Conservation (phyloP, 768 basidiomycete species). For the Mycena albidolilacea region DNA sequence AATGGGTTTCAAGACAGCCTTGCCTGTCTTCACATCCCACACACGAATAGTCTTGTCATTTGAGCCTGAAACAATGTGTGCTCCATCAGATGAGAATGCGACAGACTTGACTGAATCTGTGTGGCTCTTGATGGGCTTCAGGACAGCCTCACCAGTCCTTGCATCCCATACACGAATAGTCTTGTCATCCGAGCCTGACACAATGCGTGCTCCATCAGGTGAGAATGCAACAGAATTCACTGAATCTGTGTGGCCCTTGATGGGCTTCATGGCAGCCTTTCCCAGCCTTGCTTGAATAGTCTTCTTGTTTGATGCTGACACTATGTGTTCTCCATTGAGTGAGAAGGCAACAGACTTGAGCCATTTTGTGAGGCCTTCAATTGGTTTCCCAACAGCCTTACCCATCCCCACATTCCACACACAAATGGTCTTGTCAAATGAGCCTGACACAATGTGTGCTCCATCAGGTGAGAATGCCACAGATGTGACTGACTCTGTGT, state of each 20-base stretch:
- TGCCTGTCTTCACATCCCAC: not conserved
- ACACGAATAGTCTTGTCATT: not conserved
- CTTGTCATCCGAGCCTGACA: not conserved
- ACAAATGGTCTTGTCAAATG: not conserved
- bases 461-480: not conserved
- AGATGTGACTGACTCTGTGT: not conserved
- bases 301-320: too few species aligned
- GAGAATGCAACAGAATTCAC: not conserved
- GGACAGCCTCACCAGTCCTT: not conserved
- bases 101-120: not conserved
- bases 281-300: too few species aligned
- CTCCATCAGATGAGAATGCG: conserved; percentile 5
- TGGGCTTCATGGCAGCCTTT: too few species aligned
- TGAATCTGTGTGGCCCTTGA: too few species aligned
- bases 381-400: not conserved
- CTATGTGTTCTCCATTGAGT: too few species aligned
- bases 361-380: not conserved
- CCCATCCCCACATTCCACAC: not conserved
- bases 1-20: too few species aligned
- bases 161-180: conserved; percentile 6
- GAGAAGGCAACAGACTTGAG: not conserved
- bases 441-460: not conserved
- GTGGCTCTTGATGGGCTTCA: not conserved
- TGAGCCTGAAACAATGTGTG: not conserved
- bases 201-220: not conserved